Conservation (phyloP, 176 grass and related monocot genomes). For the Canna indica region DNA sequence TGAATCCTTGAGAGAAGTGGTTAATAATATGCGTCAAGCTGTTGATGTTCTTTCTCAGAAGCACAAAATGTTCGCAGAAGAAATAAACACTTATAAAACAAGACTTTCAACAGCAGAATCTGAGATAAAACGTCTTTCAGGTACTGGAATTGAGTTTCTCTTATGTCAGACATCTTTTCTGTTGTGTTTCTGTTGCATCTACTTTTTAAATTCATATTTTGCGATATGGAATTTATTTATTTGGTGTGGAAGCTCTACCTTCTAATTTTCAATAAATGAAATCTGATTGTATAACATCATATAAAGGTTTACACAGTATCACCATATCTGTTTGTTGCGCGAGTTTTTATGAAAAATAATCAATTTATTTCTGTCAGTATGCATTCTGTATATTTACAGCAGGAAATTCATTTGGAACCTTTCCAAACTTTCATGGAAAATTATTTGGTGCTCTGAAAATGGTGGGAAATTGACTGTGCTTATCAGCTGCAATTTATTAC, state of each 20-base stretch:
- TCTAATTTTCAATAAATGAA: not conserved
- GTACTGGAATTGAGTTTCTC: conserved; percentile 32
- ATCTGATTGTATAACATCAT: not conserved
- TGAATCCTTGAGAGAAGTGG: conserved; percentile 49
- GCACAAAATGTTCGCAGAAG: conserved; percentile 54
- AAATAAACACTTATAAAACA: conserved; percentile 53
- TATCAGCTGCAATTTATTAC: not conserved
- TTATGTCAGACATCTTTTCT: not conserved
- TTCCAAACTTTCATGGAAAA: not conserved
- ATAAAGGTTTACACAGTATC: not conserved
- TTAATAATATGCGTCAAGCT: conserved; percentile 56
- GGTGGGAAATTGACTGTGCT: not conserved
- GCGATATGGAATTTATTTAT: not conserved
- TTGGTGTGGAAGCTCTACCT: not conserved
- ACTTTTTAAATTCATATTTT: not conserved
- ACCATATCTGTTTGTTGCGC: not conserved
- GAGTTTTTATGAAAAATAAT: not conserved
- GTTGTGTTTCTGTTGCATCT: too few relatives aligned
- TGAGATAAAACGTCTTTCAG: conserved; percentile 78
- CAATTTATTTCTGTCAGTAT: not conserved
- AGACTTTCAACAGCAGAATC: conserved; percentile 46
- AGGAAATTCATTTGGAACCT: not conserved
- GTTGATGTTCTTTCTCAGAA: conserved; percentile 54
- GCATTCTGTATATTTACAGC: not conserved
- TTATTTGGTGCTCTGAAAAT: not conserved